phyloP scores from a whole-genome alignment of 1,284 basidiomycete species.

The Rhodotorula sp. region DNA sequence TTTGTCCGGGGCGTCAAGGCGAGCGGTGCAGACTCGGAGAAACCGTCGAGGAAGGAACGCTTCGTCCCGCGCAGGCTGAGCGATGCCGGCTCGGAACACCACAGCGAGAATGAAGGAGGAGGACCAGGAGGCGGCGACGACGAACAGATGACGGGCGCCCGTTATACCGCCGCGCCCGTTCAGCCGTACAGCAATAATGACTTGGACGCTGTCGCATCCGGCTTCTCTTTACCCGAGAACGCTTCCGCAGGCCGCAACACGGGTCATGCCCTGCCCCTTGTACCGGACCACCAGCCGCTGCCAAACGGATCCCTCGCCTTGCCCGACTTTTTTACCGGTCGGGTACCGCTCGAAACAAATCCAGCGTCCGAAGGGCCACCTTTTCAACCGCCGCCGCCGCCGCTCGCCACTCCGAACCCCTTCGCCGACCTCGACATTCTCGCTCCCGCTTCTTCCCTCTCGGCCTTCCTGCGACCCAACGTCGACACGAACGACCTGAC shows the following conservation, averaged over 20 bases:
- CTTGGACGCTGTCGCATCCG: no score
- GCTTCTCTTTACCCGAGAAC: no score
- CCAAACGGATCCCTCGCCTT: no score
- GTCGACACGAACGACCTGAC: constrained; percentile 14
- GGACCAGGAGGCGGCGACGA: neutral
- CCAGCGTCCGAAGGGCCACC: no score
- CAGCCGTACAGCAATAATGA: no score
- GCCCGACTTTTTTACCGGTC: no score
- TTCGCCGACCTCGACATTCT: constrained; percentile 5
- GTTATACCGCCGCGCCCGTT: no score
- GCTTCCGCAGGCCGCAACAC: no score
- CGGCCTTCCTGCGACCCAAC: neutral
- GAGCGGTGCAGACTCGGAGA: neutral
- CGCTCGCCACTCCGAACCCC: neutral
- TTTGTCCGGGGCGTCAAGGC: constrained; percentile 7
- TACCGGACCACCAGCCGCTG: no score
- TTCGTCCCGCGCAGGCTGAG: neutral
- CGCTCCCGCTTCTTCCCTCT: constrained; percentile 1
- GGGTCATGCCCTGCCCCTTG: no score
- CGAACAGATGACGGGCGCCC: neutral
- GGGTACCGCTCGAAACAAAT: no score
- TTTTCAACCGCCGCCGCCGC: neutral
- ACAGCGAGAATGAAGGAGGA: neutral
- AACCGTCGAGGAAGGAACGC: neutral
- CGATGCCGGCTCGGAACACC: neutral